Evolutionary conservation across 2,329 filamentous ascomycete genomes (phyloP).

Genomic region (Penicillium griseofulvum): DNA sequence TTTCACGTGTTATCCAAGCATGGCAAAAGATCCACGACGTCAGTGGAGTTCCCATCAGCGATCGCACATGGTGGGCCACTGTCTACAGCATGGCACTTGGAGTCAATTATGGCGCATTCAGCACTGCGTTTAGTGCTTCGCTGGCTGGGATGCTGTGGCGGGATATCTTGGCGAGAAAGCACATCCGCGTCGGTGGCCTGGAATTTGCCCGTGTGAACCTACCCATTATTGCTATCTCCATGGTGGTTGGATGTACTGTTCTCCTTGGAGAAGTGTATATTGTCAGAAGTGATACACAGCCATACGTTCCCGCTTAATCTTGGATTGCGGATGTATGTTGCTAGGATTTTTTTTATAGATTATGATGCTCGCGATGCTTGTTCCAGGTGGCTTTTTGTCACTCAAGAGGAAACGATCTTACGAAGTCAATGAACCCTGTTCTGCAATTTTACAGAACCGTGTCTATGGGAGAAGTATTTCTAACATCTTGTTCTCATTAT

Average conservation of each 20-base stretch:
- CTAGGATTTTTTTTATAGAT: slow-evolving; percentile 4
- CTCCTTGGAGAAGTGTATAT: slow-evolving; percentile 65
- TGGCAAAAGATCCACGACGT: slow-evolving; percentile 61
- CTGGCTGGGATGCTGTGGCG: slow-evolving; percentile 70
- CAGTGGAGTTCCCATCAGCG: slow-evolving; percentile 52
- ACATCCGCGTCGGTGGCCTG: slow-evolving; percentile 61
- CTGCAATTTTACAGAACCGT: background rate
- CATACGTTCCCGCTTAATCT: slow-evolving; percentile 30
- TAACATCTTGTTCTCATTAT: background rate
- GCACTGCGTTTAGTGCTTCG: slow-evolving; percentile 68
- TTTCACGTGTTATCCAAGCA: slow-evolving; percentile 67
- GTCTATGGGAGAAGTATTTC: background rate
- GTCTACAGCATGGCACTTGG: slow-evolving; percentile 73
- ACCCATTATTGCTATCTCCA: slow-evolving; percentile 67
- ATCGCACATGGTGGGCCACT: slow-evolving; percentile 70
- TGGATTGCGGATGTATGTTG: background rate
- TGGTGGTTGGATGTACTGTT: slow-evolving; percentile 62
- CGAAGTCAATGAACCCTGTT: slow-evolving; percentile 3
- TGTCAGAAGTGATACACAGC: slow-evolving; percentile 38
- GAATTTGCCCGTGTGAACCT: slow-evolving; percentile 69
- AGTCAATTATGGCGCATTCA: slow-evolving; percentile 73
- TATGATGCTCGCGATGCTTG: background rate
- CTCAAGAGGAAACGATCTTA: background rate
- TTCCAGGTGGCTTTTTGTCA: background rate
- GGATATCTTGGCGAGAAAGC: slow-evolving; percentile 66